Evolutionary conservation across 2,329 filamentous ascomycete genomes (phyloP), one percentile per base, ranked within the genome.

Genomic region (Truncatella angustata): DNA sequence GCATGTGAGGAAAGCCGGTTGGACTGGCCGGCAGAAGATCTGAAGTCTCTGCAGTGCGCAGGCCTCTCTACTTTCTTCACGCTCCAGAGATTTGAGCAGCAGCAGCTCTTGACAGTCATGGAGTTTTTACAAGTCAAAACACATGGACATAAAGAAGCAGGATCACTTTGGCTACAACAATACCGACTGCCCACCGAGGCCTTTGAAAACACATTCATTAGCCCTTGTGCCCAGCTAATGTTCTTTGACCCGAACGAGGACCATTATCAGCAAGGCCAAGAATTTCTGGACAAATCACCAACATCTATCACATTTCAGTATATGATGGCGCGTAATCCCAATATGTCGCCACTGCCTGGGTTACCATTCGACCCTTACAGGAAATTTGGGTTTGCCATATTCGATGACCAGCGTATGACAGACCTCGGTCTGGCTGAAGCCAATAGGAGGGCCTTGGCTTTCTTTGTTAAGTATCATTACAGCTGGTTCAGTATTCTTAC

Each of bases 401-500:
- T 20, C 21, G 40, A 44, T 23, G 23, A 44, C 28, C 21, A 14
- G 11, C 40, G 40, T 23, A 44, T 28, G 40, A n/a, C 21, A 14
- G 40, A 44, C 40, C 28, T 44, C 21, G 40, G 40, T 7, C 14
- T 44, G 10, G 20, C 40, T 16, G 40, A 44, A 28, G 21, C 40
- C 7, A 21, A 28, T n/a, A n/a, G 40, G n/a, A 26, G 11, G 10
- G 23, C 40, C 20, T 26, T 44, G 14, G n/a, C 28, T n/a, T 26
- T 16, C 23, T 16, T 21, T 20, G 14, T 14, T 10, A 21, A 44
- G 21, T 44, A 44, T 28, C 28, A 26, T 23, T 44, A n/a, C 16
- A 21, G 40, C n/a, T 44, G 40, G 40, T 44, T 26, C 24, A 44
- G 40, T 28, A 44, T 44, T 44, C 28, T 44, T 20, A 44, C 21